Evolutionary conservation across 116 monocot species (phyloP), one percentile per base, ranked within the genome.

Genomic region (Iris pallida): DNA sequence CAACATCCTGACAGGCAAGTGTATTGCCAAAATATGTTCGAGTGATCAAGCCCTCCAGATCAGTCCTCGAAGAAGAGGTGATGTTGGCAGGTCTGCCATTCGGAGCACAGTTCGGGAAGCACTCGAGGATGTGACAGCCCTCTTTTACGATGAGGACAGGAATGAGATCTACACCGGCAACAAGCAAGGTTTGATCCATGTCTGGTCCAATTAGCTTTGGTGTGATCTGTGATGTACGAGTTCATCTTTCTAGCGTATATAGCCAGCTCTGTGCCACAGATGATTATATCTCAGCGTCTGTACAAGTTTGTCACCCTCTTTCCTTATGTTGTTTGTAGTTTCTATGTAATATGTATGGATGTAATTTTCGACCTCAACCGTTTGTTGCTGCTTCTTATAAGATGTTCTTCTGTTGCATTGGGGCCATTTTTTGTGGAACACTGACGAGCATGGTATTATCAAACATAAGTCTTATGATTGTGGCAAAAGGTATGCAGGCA

Each of bases 141-240:
- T 86, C 30, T 90, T 83, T 75, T 90, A 86, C 20, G 84, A 90
- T 14, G 90, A 90, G 74, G 79, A 86, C 42, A 59, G 77, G 61
- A 90, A 90, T 53, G 81, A 90, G 72, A 90, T 90, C 71, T 90
- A 90, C 74, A 90, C 86, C 0, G 86, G 90, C 55, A 90, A 86
- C 79, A 70, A 79, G 63, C 77, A 81, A 70, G 86, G 90, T 16
- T 51, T 90, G 45, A 72, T 90, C 12, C 90, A 90, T 66, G 84
- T 86, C 10, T 90, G 90, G 90, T 86, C 84, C 12, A 90, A 82
- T 65, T 90, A 83, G 74, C 43, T 61, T 17, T 6, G 69, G 3
- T 40, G 5, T 59, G 8, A 18, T 59, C 30, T 41, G 12, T 8
- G 4, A 16, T 59, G 20, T 20, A 6, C 61, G 45, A 6, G 9